Conservation (phyloP, 2,329 filamentous ascomycete species). For the Clarireedia hainanense region DNA sequence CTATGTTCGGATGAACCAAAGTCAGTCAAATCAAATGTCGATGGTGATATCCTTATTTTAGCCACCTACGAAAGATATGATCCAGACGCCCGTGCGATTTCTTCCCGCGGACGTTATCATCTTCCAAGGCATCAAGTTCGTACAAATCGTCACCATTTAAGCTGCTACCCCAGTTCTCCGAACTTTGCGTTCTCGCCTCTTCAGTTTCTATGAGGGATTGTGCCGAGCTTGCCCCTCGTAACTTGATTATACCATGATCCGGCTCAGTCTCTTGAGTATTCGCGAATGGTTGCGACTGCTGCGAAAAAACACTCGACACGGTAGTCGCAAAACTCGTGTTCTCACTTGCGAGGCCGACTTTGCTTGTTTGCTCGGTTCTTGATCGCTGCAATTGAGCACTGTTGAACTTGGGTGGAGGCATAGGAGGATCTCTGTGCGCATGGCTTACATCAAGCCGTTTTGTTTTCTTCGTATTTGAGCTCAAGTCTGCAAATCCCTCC, state of each 20-base stretch:
- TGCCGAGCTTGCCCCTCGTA: neutral
- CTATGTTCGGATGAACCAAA: slow-evolving; percentile 5
- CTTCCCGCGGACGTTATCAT: neutral
- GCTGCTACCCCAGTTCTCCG: neutral
- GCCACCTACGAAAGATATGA: neutral
- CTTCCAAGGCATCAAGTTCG: neutral
- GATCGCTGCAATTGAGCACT: neutral
- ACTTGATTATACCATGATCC: neutral
- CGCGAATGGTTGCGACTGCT: neutral
- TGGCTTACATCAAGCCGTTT: neutral
- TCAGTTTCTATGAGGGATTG: neutral
- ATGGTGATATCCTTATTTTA: too few relatives aligned
- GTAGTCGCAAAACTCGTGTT: slow-evolving; percentile 19
- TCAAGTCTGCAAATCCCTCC: neutral
- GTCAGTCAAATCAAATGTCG: too few relatives aligned
- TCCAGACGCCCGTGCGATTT: slow-evolving; percentile 4
- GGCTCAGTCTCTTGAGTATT: slow-evolving; percentile 13
- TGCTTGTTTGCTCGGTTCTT: neutral
- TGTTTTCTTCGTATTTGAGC: neutral
- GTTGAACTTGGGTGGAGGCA: neutral
- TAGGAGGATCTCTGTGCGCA: neutral
- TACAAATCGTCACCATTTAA: neutral
- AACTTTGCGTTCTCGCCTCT: neutral
- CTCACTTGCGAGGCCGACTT: neutral
- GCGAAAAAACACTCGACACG: slow-evolving; percentile 15